Evolutionary conservation across 2,329 filamentous ascomycete genomes (phyloP).

Genomic region (Dactylonectria macrodidyma): DNA sequence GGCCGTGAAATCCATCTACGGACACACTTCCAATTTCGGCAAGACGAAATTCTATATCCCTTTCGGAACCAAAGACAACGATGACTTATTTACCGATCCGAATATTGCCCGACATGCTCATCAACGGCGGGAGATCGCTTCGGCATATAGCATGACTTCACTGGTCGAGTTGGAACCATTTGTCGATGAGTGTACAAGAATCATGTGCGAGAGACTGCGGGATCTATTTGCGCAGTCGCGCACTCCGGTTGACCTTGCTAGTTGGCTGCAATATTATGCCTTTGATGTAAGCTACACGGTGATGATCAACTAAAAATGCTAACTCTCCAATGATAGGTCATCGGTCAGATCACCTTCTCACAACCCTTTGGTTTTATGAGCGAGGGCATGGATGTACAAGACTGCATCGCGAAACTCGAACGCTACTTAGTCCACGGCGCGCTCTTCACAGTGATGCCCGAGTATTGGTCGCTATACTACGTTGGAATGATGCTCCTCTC

Average conservation of each 20-base stretch:
- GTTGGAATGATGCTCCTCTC: neutral
- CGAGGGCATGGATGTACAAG: slow-evolving; percentile 18
- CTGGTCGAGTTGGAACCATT: slow-evolving; percentile 19
- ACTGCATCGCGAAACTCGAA: slow-evolving; percentile 23
- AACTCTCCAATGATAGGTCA: neutral
- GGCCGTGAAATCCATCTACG: slow-evolving; percentile 19
- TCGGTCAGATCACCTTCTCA: slow-evolving; percentile 16
- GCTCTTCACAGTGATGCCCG: slow-evolving; percentile 19
- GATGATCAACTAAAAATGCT: neutral
- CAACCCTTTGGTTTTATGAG: slow-evolving; percentile 23
- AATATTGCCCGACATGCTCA: slow-evolving; percentile 20
- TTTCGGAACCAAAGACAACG: slow-evolving; percentile 12
- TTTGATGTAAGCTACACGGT: slow-evolving; percentile 16
- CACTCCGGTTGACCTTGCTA: slow-evolving; percentile 5
- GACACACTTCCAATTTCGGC: slow-evolving; percentile 9
- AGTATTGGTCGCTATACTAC: slow-evolving; percentile 19
- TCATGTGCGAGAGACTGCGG: slow-evolving; percentile 2
- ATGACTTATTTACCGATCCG: slow-evolving; percentile 23
- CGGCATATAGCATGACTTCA: slow-evolving; percentile 27
- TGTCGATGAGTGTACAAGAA: slow-evolving; percentile 19
- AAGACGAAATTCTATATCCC: slow-evolving; percentile 17
- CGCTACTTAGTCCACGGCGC: slow-evolving; percentile 17
- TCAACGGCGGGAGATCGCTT: slow-evolving; percentile 20
- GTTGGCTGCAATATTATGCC: slow-evolving; percentile 23
- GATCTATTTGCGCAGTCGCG: neutral